Base-by-base conservation (phyloP, 306 rosid genomes). In the Fagus sylvatica region DNA sequence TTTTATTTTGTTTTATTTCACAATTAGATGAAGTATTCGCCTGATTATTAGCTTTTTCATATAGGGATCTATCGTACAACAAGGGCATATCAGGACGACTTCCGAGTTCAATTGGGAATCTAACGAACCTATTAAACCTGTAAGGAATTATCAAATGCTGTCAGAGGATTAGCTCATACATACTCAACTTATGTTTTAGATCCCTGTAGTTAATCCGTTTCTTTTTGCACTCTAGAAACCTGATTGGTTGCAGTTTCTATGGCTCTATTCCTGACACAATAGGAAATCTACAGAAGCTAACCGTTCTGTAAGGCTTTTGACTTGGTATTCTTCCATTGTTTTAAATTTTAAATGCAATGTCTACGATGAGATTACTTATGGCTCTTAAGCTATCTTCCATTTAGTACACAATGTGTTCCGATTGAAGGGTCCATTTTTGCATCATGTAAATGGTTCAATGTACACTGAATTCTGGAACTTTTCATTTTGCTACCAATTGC, bases 91-190 rank as follows among this genome's bases (percentile, higher is more conserved):
- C 2, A 6, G 30, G 46, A 36, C 69, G 0, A 64, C 69, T 64
- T 64, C 69, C 69, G 9, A 15, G 5, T 64, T 64, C 69, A 64
- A 64, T 64, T 64, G 69, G 28, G 69, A 15, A 13, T 64, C 34
- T 64, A 36, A 34, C 0, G 69, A 6, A 64, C 4, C 46, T 64
- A 36, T 0, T 12, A 6, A 15, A 5, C 28, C 0, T 64, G 69
- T 64, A 59, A 59, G 66, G 66, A 59, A 30, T 28, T 28, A 9
- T 11, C 17, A 30, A 59, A 8, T 28, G 66, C 66, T 32, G 16
- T 59, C 2, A 12, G 66, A 59, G 17, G 9, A 32, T 9, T 28
- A 59, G 39, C 66, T 10, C 37, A 32, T 37, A 32, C 30, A n/a
- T n/a, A 32, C 12, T 10, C 39, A 32, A 59, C 39, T 59, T 30